Evolutionary conservation across 768 basidiomycete genomes (phyloP).

Genomic region (Termitomyces sp.): DNA sequence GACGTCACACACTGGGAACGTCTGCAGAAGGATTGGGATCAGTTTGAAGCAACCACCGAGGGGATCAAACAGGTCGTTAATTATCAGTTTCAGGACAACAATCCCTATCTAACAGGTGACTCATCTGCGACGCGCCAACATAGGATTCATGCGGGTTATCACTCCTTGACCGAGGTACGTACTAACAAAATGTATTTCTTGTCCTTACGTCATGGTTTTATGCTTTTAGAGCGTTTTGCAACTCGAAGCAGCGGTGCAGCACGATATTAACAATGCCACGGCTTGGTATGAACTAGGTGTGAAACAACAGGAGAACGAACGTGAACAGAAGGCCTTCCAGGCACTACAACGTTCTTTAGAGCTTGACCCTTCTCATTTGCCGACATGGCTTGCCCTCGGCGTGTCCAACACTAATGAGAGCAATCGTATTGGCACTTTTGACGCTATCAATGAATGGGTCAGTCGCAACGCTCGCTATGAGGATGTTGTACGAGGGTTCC

Average conservation of each 20-base stretch:
- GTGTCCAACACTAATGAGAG: slow-evolving; percentile 90
- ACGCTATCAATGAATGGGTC: slow-evolving; percentile 85
- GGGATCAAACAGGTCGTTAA: slow-evolving; percentile 52
- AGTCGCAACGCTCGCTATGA: slow-evolving; percentile 54
- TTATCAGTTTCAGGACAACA: slow-evolving; percentile 74
- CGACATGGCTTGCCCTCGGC: slow-evolving; percentile 87
- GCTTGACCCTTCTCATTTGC: slow-evolving; percentile 70
- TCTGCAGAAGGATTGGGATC: slow-evolving; percentile 77
- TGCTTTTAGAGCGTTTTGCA: slow-evolving; percentile 71
- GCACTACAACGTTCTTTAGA: slow-evolving; percentile 79
- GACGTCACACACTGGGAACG: slow-evolving; percentile 50
- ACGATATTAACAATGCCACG: slow-evolving; percentile 58
- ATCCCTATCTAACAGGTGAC: slow-evolving; percentile 72
- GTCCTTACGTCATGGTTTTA: slow-evolving; percentile 13
- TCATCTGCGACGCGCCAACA: slow-evolving; percentile 49
- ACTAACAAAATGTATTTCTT: background rate
- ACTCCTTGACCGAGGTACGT: slow-evolving; percentile 39
- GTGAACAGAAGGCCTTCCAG: slow-evolving; percentile 83
- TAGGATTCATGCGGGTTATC: slow-evolving; percentile 29
- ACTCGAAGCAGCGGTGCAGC: slow-evolving; percentile 85
- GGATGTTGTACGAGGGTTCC: slow-evolving; percentile 36
- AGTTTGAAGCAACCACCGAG: slow-evolving; percentile 66
- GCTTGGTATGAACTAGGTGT: slow-evolving; percentile 94
- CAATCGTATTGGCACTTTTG: slow-evolving; percentile 66
- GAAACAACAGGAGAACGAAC: slow-evolving; percentile 97